These are phyloP conservation scores for Laguncularia racemosa DNA, from an alignment of 345 rosid genomes.

Conservation along the genomic window DNA sequence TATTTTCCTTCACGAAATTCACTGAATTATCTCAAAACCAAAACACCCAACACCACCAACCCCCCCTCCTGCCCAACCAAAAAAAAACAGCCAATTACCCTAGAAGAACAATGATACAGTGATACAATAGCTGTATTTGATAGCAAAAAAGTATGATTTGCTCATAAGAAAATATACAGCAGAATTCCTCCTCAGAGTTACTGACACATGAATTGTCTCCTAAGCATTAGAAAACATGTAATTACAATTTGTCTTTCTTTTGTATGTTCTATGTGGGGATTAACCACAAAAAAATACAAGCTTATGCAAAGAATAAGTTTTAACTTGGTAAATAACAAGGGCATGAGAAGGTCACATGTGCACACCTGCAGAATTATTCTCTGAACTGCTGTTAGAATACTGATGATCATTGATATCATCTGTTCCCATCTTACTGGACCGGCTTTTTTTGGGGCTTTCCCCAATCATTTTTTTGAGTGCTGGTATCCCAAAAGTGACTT, in stretches of 20 bases:
- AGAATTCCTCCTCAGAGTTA: too few relatives aligned
- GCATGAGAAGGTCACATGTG: slow-evolving; percentile 7
- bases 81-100: too few relatives aligned
- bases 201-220: too few relatives aligned
- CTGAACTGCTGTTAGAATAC: slow-evolving; percentile 16
- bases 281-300: not conserved
- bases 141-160: too few relatives aligned
- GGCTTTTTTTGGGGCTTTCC: slow-evolving; percentile 30
- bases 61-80: too few relatives aligned
- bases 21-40: too few relatives aligned
- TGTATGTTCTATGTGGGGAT: not conserved
- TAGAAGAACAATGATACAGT: too few relatives aligned
- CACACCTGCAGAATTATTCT: slow-evolving; percentile 35
- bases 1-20: too few relatives aligned
- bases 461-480: slow-evolving; percentile 46
- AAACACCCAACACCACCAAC: too few relatives aligned
- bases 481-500: slow-evolving; percentile 44
- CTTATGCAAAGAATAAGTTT: not conserved
- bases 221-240: too few relatives aligned
- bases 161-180: too few relatives aligned
- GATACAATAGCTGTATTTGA: too few relatives aligned
- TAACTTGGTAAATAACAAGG: not conserved
- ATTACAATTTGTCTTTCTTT: not conserved
- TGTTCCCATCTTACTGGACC: slow-evolving; percentile 17
- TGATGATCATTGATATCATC: slow-evolving; percentile 19